Evolutionary conservation across 2,329 filamentous ascomycete genomes (phyloP), one percentile per base, ranked within the genome.

Genomic region (Coccinonectria pachysandricola): DNA sequence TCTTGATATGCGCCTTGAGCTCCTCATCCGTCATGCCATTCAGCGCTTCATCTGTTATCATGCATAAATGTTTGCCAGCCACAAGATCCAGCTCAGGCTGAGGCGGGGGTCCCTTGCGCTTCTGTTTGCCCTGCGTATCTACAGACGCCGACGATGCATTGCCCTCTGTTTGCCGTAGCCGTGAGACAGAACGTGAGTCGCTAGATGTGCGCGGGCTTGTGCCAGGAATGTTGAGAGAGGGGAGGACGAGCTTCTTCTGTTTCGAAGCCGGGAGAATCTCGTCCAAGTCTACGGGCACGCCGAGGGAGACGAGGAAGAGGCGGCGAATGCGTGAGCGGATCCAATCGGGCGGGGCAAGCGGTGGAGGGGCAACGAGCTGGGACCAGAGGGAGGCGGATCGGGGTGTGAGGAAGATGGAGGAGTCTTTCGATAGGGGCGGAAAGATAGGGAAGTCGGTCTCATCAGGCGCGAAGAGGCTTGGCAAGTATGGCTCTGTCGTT

Each of bases 191-290:
- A 12, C 65, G 62, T 5, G 62, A 64, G 33, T 75, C 71, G 14
- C 59, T 60, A 4, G 72, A 76, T 11, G 60, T 66, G 20, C 70
- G 62, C 17, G 62, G 66, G 14, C 62, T 79, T 27, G 53, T 65
- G 34, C 56, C 67, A 25, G 58, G 67, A 17, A 87, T 74, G 16
- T 85, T 92, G 11, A 91, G 77, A 5, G 87, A 94, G 0, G 91
- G 91, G 2, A 98, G 69, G 4, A 98, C 71, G 11, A 98, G 76
- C 52, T 96, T 96, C 68, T 96, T 96, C 54, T 98, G 91, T 56
- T 96, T 96, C 8, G 84, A 93, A 0, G 88, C 87, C 1, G 91
- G 91, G 6, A 98, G 71, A 29, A 98, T 96, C 60, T 98, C 91
- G 55, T 98, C 91, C 0, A 98, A 68, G 46, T 98, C 91, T 22